Conservation (phyloP, 148 eudicot genomes). For the Spergularia bocconei region DNA sequence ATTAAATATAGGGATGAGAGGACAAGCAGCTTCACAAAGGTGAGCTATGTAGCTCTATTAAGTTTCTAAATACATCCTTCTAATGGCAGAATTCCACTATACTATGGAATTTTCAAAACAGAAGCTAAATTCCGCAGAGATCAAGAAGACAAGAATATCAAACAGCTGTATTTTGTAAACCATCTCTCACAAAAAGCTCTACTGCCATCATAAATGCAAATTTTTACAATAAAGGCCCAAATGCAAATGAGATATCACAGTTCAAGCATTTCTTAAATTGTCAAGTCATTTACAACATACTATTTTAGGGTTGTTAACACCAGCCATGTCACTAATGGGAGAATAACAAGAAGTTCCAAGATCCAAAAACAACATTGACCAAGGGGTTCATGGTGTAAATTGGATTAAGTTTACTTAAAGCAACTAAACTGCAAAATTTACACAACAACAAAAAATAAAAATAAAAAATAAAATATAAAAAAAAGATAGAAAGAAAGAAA, state of each 20-base stretch:
- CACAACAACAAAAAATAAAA: too few species aligned
- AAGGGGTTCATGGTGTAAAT: too few species aligned
- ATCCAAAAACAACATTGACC: too few species aligned
- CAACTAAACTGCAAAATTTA: background rate
- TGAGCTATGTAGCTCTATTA: background rate
- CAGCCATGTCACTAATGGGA: background rate
- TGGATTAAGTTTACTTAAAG: background rate
- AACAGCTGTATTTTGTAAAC: background rate
- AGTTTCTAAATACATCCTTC: too few species aligned
- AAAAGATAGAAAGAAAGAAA: too few species aligned
- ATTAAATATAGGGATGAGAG: background rate
- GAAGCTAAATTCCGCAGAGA: background rate
- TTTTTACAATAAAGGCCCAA: background rate
- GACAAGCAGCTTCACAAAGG: background rate
- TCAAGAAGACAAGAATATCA: background rate
- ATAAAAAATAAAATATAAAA: too few species aligned
- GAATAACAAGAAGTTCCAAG: too few species aligned
- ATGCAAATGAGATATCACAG: background rate
- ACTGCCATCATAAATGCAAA: background rate
- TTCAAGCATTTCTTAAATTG: background rate
- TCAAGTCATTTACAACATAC: background rate
- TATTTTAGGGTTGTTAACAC: background rate
- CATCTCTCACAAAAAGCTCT: background rate
- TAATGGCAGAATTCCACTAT: too few species aligned
- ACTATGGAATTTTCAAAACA: too few species aligned